These are phyloP conservation scores for Geotrichum ghanense DNA, from an alignment of 805 yeast species.

Conservation along the genomic window DNA sequence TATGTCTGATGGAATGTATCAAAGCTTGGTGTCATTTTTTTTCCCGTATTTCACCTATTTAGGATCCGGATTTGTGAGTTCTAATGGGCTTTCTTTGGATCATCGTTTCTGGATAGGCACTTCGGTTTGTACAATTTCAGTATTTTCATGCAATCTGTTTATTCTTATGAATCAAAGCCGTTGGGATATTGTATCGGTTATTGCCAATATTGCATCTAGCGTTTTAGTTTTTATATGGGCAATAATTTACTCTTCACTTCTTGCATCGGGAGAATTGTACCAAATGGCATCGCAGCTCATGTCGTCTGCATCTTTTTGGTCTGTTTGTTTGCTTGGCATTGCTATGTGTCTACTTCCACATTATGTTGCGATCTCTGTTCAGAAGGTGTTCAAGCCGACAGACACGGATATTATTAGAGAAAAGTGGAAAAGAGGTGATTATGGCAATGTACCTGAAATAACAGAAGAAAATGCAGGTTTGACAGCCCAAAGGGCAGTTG, in stretches of 20 bases:
- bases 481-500: slow-evolving; percentile 2
- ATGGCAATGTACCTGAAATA: slow-evolving; percentile 15
- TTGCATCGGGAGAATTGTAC: slow-evolving; percentile 47
- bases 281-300: slow-evolving; percentile 51
- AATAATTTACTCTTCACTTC: slow-evolving; percentile 58
- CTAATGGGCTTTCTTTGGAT: slow-evolving; percentile 43
- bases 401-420: slow-evolving; percentile 69
- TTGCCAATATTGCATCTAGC: slow-evolving; percentile 43
- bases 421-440: slow-evolving; percentile 41
- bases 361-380: slow-evolving; percentile 38
- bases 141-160: slow-evolving; percentile 53
- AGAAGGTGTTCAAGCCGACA: slow-evolving; percentile 42
- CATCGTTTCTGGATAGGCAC: slow-evolving; percentile 67
- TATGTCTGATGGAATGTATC: slow-evolving; percentile 66
- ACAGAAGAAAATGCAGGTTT: slow-evolving; percentile 6
- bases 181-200: slow-evolving; percentile 64
- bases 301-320: slow-evolving; percentile 58
- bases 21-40: slow-evolving; percentile 56
- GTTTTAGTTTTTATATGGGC: slow-evolving; percentile 62
- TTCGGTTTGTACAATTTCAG: slow-evolving; percentile 47
- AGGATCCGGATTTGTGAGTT: slow-evolving; percentile 30
- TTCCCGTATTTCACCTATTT: slow-evolving; percentile 54
- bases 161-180: slow-evolving; percentile 57
- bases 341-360: slow-evolving; percentile 51
- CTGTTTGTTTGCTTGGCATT: slow-evolving; percentile 43